Conservation (phyloP, 2,329 filamentous ascomycete species). For the Zasmidium citrigriseum region DNA sequence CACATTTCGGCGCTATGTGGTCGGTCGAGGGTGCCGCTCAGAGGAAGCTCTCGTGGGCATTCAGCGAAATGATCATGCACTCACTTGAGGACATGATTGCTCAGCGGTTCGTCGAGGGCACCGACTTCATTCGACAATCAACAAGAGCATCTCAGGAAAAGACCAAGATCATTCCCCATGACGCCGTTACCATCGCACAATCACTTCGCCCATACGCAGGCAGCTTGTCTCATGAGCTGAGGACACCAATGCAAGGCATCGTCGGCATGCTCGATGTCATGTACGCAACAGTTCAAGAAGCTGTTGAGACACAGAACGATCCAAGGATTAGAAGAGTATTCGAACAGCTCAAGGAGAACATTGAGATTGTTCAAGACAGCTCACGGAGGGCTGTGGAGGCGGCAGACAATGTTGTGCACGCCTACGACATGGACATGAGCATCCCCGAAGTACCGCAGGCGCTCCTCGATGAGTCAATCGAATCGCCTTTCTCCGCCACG, state of each 20-base stretch:
- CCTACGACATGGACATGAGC: conserved; percentile 74
- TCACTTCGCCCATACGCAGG: conserved; percentile 72
- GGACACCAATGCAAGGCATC: conserved; percentile 75
- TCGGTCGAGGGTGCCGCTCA: conserved; percentile 60
- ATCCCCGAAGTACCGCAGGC: conserved; percentile 62
- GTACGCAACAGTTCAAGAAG: conserved; percentile 70
- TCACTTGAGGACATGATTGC: conserved; percentile 68
- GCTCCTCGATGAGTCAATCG: conserved; percentile 27
- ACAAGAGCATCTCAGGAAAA: conserved; percentile 27
- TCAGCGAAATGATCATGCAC: conserved; percentile 68
- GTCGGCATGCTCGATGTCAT: conserved; percentile 77
- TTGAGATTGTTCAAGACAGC: conserved; percentile 73
- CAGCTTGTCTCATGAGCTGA: conserved; percentile 69
- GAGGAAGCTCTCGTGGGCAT: conserved; percentile 63
- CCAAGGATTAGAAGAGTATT: conserved; percentile 58
- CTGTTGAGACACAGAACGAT: conserved; percentile 57
- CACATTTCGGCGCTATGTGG: conserved; percentile 74
- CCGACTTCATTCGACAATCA: conserved; percentile 44
- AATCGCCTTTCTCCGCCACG: conserved; percentile 27
- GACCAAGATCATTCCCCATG: conserved; percentile 54
- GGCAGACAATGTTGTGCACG: conserved; percentile 74
- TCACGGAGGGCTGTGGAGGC: conserved; percentile 71
- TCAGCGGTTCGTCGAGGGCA: conserved; percentile 57
- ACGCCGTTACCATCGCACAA: conserved; percentile 60
- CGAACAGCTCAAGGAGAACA: conserved; percentile 65